phyloP scores from a whole-genome alignment of 768 basidiomycete species.

The Rubroboletus pulcherrimus region DNA sequence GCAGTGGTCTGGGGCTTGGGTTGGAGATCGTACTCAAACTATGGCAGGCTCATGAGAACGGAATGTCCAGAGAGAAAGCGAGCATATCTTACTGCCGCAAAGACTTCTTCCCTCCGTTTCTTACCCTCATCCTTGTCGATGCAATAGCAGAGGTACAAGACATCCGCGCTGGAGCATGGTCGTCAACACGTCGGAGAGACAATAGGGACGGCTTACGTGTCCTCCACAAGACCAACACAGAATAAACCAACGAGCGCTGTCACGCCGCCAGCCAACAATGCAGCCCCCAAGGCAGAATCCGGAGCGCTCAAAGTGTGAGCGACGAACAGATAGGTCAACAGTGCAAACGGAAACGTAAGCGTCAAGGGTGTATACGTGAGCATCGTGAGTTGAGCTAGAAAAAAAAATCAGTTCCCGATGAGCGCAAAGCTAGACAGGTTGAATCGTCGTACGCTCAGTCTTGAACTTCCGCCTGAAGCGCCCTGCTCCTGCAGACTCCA shows the following conservation, averaged over 20 bases:
- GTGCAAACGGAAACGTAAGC: slow-evolving; percentile 76
- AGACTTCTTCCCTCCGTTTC: slow-evolving; percentile 49
- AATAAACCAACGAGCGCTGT: slow-evolving; percentile 81
- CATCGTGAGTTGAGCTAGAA: slow-evolving; percentile 59
- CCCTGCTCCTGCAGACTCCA: slow-evolving; percentile 43
- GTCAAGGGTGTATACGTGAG: slow-evolving; percentile 71
- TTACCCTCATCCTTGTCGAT: slow-evolving; percentile 57
- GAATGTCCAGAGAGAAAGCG: neutral
- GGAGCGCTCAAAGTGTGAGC: slow-evolving; percentile 74
- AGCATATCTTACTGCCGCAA: slow-evolving; percentile 44
- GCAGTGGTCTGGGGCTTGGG: slow-evolving; percentile 10
- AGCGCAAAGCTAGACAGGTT: neutral
- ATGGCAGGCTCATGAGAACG: slow-evolving; percentile 3
- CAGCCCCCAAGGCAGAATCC: slow-evolving; percentile 67
- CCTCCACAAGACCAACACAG: slow-evolving; percentile 76
- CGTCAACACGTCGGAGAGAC: neutral
- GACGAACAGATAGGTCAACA: slow-evolving; percentile 85
- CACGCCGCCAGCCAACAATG: slow-evolving; percentile 72
- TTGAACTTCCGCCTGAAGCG: slow-evolving; percentile 47
- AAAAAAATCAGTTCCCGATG: slow-evolving; percentile 3
- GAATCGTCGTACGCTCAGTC: slow-evolving; percentile 50
- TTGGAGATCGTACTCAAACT: slow-evolving; percentile 42
- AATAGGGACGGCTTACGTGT: slow-evolving; percentile 48
- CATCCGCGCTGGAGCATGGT: slow-evolving; percentile 46
- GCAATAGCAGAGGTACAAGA: slow-evolving; percentile 64